A percentile compares a stretch with the other conserved stretches of the same genome.
phyloP scores from a whole-genome alignment of 257 asterid species.

The Scutellaria barbata region DNA sequence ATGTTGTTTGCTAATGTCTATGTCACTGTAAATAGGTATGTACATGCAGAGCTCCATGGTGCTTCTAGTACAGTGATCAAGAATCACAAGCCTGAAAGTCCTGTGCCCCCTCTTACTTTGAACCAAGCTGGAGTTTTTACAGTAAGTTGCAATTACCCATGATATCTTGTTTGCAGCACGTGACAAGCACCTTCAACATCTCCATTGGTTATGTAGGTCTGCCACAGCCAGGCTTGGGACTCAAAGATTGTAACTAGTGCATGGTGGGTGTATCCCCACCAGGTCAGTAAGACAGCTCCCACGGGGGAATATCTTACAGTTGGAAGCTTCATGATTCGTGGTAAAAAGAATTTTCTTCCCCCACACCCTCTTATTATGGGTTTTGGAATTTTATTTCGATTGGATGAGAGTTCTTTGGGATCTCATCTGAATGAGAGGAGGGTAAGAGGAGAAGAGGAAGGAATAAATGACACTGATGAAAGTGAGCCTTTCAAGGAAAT shows the following conservation, averaged over 20 bases:
- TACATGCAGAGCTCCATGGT: slow-evolving; percentile 98
- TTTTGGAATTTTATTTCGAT: slow-evolving; percentile 89
- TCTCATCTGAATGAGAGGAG: slow-evolving; percentile 98
- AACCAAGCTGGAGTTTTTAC: slow-evolving; percentile 98
- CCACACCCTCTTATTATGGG: slow-evolving; percentile 98
- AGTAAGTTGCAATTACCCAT: slow-evolving; percentile 50
- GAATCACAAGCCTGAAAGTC: slow-evolving; percentile 88
- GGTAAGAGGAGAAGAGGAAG: slow-evolving; percentile 97
- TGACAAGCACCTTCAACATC: slow-evolving; percentile 9
- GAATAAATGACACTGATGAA: slow-evolving; percentile 58
- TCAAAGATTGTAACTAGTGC: slow-evolving; percentile 99
- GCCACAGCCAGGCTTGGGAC: slow-evolving; percentile 99
- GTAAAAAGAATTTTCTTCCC: slow-evolving; percentile 96
- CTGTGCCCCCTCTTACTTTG: slow-evolving; percentile 95
- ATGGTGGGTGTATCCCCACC: slow-evolving; percentile 99
- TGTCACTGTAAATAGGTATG: slow-evolving; percentile 62
- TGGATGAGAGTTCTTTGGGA: slow-evolving; percentile 98
- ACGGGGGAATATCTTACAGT: slow-evolving; percentile 97
- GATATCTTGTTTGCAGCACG: slow-evolving; percentile 22
- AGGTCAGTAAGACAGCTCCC: slow-evolving; percentile 99
- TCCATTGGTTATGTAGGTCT: slow-evolving; percentile 62
- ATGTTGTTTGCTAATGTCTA: slow-evolving; percentile 36
- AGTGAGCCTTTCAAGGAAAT: slow-evolving; percentile 62
- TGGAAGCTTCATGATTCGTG: slow-evolving; percentile 99
- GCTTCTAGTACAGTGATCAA: slow-evolving; percentile 98